Percentiles rank a stretch among this genome's conserved stretches.
Evolutionary conservation across 2,329 filamentous ascomycete genomes (phyloP).

Genomic region (Periglandula ipomoeae): DNA sequence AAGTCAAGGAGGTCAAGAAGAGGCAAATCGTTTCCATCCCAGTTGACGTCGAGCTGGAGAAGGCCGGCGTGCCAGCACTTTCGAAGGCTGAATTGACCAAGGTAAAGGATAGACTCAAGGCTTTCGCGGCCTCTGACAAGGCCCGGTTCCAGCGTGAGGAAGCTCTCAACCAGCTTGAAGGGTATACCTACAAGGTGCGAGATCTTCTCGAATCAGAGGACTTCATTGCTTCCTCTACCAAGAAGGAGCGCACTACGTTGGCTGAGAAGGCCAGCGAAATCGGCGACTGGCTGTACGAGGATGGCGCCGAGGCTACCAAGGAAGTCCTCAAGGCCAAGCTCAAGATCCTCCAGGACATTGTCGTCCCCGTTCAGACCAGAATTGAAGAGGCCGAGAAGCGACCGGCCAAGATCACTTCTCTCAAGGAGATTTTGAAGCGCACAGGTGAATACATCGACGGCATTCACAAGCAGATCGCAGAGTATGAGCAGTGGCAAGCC

Average conservation of each 20-base stretch:
- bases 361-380: slow-evolving; percentile 67
- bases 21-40: slow-evolving; percentile 49
- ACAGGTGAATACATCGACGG: slow-evolving; percentile 61
- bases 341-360: slow-evolving; percentile 67
- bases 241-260: slow-evolving; percentile 56
- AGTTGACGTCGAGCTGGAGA: slow-evolving; percentile 39
- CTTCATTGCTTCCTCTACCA: slow-evolving; percentile 64
- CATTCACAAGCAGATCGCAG: slow-evolving; percentile 60
- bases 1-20: slow-evolving; percentile 46
- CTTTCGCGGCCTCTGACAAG: slow-evolving; percentile 80
- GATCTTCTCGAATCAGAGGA: slow-evolving; percentile 71
- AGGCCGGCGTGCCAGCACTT: slow-evolving; percentile 40
- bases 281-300: slow-evolving; percentile 87
- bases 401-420: slow-evolving; percentile 55
- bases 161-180: slow-evolving; percentile 84
- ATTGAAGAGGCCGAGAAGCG: slow-evolving; percentile 63
- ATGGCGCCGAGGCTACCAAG: slow-evolving; percentile 66
- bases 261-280: slow-evolving; percentile 57
- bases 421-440: slow-evolving; percentile 64
- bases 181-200: slow-evolving; percentile 79
- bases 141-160: slow-evolving; percentile 72
- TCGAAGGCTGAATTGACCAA: slow-evolving; percentile 38
- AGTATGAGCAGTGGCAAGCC: slow-evolving; percentile 55
- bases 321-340: slow-evolving; percentile 69
- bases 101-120: slow-evolving; percentile 62